Base-by-base conservation (phyloP, 257 asterid species). In the Penstemon newberryi region DNA sequence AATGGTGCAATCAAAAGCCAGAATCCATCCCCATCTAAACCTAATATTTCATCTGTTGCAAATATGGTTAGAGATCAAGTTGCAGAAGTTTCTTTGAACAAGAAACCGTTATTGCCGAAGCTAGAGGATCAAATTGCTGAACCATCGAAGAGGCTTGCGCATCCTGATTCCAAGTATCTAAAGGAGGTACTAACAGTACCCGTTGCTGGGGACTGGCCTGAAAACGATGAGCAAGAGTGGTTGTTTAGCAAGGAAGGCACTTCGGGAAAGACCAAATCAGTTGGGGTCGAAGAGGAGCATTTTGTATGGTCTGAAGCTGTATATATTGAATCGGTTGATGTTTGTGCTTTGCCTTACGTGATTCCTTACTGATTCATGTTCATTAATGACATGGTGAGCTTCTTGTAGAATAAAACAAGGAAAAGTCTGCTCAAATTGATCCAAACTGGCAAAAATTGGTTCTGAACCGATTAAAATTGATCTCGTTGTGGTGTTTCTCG, bases 261-360 rank as follows among this genome's bases (percentile, higher is more conserved):
- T 51, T 54, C 76, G 11, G 69, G 64, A 8, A 80, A 71, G 65
- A 19, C 13, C 68, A 74, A 73, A 59, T 25, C 70, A 37, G 62
- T 7, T 65, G 75, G 64, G 41, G 73, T 44, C 37, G 8, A 57
- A 0, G 76, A 72, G 75, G 81, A 72, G 55, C 80, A n/a, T 55
- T 65, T 18, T 45, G 96, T 87, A 6, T 90, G 96, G 96, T 76
- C 95, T 12, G 81, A 87, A 75, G 84, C 88, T 73, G 73, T 78
- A 66, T 85, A 77, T 44, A 70, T 90, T 41, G 89, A 82, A 64
- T 59, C 95, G 42, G 86, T 83, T 55, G 95, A 84, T 73, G 49
- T 87, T 47, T 75, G 59, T 70, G 96, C 93, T 53, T 72, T 87
- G 73, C 96, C 96, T 63, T 90, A 85, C 66, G 96, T 90, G 60